Evolutionary conservation across 768 basidiomycete genomes (phyloP), one percentile per base, ranked within the genome.

Genomic region (Mycena rebaudengoi): DNA sequence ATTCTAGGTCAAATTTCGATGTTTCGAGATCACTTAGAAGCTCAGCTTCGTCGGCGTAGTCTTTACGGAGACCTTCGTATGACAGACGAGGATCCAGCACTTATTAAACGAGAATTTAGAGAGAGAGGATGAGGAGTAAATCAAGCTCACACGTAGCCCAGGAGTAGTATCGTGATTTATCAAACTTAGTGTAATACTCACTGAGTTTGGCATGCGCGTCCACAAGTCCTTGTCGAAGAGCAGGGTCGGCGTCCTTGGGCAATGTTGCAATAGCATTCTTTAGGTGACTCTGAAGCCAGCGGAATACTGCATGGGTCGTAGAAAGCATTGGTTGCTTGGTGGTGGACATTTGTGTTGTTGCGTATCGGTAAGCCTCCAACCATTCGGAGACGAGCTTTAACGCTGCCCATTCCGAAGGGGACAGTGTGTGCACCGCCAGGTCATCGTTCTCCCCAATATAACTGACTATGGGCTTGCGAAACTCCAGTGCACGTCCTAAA

Each of bases 321-420:
- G 76, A 80, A 1, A 80, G 64, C 71, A 76, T 80, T 0, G 77
- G 68, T 7, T 58, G 48, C 33, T 67, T 70, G 1, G 75, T 78
- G 13, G 75, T 43, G 0, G 76, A 78, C 76, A 78, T 79, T 46
- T 75, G 65, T 0, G 71, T 73, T 5, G 76, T 78, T 13, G 78
- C 77, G 26, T 48, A 40, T 7, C 71, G 68, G 51, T 76, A 80
- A 10, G 59, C 48, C 23, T 69, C 28, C 0, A 80, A 65, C 77
- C 76, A 79, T 0, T 53, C 29, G 2, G 63, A 12, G 75, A 69
- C 18, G 66, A n/a, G 39, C 5, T 59, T 23, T 18, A 78, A 66
- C 6, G 69, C 51, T 3, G 32, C 39, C 79, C 77, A 80, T n/a
- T 80, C 77, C 3, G 66, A 33, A 7, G 46, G 23, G 0, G 53